Evolutionary conservation across 345 rosid genomes (phyloP).

Genomic region (Salix suchowensis): DNA sequence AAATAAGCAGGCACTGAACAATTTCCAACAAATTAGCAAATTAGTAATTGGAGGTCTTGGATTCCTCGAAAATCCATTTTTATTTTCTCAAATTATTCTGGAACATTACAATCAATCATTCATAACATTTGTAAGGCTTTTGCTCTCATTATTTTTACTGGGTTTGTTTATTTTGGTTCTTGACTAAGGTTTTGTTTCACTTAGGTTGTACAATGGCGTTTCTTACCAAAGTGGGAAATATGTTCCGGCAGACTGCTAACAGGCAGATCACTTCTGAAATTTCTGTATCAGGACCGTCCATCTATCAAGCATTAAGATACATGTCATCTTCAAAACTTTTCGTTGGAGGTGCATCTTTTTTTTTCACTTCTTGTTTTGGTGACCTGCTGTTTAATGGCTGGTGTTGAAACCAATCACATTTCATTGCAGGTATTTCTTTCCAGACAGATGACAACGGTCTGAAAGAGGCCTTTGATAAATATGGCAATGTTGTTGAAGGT

Average conservation of each 20-base stretch:
- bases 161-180: not conserved
- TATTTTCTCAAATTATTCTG: too few relatives aligned
- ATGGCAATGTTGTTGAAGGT: constrained; percentile 85
- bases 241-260: constrained; percentile 59
- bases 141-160: not conserved
- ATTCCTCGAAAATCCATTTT: too few relatives aligned
- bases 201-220: constrained; percentile 67
- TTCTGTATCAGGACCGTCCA: constrained; percentile 52
- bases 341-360: constrained; percentile 57
- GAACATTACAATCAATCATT: too few relatives aligned
- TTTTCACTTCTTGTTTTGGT: too few relatives aligned
- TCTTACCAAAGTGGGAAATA: constrained; percentile 63
- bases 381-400: not conserved
- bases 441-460: constrained; percentile 58
- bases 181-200: not conserved
- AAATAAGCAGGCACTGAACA: too few relatives aligned
- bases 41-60: too few relatives aligned
- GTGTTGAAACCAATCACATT: not conserved
- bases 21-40: too few relatives aligned
- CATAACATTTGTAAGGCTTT: too few relatives aligned
- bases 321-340: constrained; percentile 81
- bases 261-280: constrained; percentile 44
- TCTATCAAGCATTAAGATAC: constrained; percentile 66
- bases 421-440: constrained; percentile 62
- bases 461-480: constrained; percentile 66